These are phyloP conservation scores for Lachnellula hyalina DNA, from an alignment of 2,329 filamentous ascomycete genomes.

Conservation along the genomic window DNA sequence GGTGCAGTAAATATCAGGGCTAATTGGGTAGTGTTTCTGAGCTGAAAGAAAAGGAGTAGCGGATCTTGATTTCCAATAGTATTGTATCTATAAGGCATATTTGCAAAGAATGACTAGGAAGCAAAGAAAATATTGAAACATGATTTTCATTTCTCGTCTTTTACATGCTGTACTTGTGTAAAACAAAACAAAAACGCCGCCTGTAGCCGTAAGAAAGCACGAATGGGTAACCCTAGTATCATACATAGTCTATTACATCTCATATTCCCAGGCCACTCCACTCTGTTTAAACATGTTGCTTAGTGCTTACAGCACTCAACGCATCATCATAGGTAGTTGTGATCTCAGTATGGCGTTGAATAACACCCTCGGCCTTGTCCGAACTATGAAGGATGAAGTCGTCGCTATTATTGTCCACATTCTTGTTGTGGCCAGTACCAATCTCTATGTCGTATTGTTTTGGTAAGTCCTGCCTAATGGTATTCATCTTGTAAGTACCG, in stretches of 20 bases:
- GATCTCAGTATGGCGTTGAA: background rate
- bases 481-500: background rate
- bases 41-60: too few species aligned
- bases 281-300: background rate
- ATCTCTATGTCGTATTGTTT: background rate
- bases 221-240: background rate
- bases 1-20: too few species aligned
- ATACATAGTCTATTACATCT: background rate
- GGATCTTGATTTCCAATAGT: too few species aligned
- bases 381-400: background rate
- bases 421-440: background rate
- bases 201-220: too few species aligned
- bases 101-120: too few species aligned
- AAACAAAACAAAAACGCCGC: too few species aligned
- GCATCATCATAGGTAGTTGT: background rate
- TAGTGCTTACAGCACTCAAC: background rate
- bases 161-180: too few species aligned
- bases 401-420: background rate
- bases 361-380: background rate
- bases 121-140: too few species aligned
- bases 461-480: background rate
- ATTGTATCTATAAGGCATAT: too few species aligned
- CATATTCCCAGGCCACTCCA: too few species aligned
- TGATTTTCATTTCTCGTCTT: too few species aligned
- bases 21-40: too few species aligned